Evolutionary conservation across 208 protist species (phyloP).

Genomic region (Crithidia sp.): DNA sequence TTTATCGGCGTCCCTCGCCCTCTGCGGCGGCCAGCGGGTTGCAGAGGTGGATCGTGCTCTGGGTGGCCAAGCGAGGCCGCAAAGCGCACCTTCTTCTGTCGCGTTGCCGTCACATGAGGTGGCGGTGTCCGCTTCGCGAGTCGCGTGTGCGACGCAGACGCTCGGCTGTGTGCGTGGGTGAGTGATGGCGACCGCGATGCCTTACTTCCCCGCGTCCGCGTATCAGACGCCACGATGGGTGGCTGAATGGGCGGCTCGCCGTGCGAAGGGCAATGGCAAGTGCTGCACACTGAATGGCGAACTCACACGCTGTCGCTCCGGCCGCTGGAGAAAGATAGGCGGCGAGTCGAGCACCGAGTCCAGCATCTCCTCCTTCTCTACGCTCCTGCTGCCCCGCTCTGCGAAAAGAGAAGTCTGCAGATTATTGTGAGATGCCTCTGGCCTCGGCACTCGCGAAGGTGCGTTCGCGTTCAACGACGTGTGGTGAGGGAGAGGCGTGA

Average conservation of each 20-base stretch:
- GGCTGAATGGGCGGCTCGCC: too few species aligned
- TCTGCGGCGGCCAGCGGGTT: not conserved
- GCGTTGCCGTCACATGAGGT: not conserved
- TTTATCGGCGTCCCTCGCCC: too few species aligned
- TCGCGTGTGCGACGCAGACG: too few species aligned
- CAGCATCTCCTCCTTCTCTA: not conserved
- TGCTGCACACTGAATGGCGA: not conserved
- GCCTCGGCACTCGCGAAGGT: too few species aligned
- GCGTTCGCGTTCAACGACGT: not conserved
- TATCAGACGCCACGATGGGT: too few species aligned
- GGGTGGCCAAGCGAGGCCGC: not conserved
- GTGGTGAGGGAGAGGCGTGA: not conserved
- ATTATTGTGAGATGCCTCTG: too few species aligned
- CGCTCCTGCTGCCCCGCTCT: too few species aligned
- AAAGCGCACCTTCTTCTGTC: constrained; percentile 11
- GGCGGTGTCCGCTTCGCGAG: too few species aligned
- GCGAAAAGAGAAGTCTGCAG: too few species aligned
- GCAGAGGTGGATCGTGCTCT: not conserved
- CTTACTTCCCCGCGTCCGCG: not conserved
- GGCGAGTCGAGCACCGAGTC: not conserved
- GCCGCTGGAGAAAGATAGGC: constrained; percentile 5
- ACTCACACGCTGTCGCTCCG: not conserved
- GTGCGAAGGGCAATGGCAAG: too few species aligned
- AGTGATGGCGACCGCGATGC: too few species aligned
- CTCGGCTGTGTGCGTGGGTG: too few species aligned